These are phyloP conservation scores for Sarcodon sp. DNA, from an alignment of 768 basidiomycete species.

Conservation along the genomic window DNA sequence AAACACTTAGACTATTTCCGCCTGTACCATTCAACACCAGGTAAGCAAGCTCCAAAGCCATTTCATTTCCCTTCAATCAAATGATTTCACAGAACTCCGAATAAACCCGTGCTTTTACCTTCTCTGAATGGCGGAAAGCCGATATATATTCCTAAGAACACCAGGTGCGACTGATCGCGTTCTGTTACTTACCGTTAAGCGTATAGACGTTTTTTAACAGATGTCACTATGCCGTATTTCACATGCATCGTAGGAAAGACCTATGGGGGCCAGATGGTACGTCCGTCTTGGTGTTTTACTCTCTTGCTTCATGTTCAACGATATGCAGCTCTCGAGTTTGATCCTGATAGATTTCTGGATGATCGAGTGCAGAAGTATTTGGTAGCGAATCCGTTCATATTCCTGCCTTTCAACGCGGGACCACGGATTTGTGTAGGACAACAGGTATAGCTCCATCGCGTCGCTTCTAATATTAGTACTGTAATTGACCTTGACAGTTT, in stretches of 20 bases:
- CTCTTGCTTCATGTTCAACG: neutral
- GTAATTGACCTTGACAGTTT: constrained; percentile 4
- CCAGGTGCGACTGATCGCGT: constrained; percentile 9
- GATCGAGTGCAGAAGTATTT: constrained; percentile 49
- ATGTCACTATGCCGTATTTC: constrained; percentile 36
- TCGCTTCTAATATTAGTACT: too few relatives aligned
- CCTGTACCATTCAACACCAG: constrained; percentile 20
- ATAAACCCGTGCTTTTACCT: constrained; percentile 6
- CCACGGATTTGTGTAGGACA: constrained; percentile 53
- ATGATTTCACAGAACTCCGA: constrained; percentile 15
- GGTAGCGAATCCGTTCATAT: constrained; percentile 53
- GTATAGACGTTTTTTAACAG: neutral
- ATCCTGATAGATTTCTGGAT: constrained; percentile 63
- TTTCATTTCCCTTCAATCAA: constrained; percentile 12
- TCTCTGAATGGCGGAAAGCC: constrained; percentile 16
- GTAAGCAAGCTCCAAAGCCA: constrained; percentile 5
- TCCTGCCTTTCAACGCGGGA: constrained; percentile 26
- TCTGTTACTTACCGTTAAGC: neutral
- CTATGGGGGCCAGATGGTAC: constrained; percentile 65
- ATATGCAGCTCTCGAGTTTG: constrained; percentile 44
- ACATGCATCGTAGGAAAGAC: constrained; percentile 54
- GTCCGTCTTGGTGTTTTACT: neutral
- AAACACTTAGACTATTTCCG: constrained; percentile 20
- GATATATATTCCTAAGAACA: constrained; percentile 26
- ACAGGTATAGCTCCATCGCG: constrained; percentile 15